These are phyloP conservation scores for Hanseniaspora hatyaiensis DNA, from an alignment of 805 yeast species.

Conservation along the genomic window DNA sequence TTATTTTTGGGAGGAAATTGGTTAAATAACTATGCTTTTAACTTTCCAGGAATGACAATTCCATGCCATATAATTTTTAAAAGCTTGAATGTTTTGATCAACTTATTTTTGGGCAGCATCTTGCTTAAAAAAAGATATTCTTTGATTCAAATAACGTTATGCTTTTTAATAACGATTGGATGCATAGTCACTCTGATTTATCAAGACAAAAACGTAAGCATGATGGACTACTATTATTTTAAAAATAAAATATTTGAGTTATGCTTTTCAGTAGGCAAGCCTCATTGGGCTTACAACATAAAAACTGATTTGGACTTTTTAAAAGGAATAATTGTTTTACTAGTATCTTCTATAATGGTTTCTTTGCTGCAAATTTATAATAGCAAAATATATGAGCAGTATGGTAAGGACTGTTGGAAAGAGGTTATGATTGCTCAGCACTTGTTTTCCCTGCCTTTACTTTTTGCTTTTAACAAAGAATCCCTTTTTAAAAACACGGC, in stretches of 20 bases:
- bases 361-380: conserved; percentile 49
- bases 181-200: conserved; percentile 36
- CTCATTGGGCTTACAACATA: background rate
- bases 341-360: conserved; percentile 39
- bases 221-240: conserved; percentile 10
- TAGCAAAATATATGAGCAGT: conserved; percentile 38
- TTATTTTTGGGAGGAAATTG: conserved; percentile 42
- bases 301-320: background rate
- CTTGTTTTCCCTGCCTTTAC: conserved; percentile 43
- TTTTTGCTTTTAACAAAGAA: conserved; percentile 22
- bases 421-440: conserved; percentile 56
- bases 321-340: conserved; percentile 33
- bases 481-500: conserved; percentile 9
- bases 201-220: conserved; percentile 25
- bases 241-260: conserved; percentile 16
- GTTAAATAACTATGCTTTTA: conserved; percentile 48
- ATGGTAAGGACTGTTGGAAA: conserved; percentile 49
- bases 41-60: conserved; percentile 41
- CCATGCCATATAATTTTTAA: conserved; percentile 59
- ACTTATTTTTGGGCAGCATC: conserved; percentile 45
- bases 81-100: conserved; percentile 51
- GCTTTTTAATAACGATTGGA: conserved; percentile 44
- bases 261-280: conserved; percentile 9
- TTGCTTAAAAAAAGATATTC: conserved; percentile 38
- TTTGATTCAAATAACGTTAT: conserved; percentile 38